A percentile compares a stretch with the other conserved stretches of the same genome.
phyloP scores from a whole-genome alignment of 2,329 filamentous ascomycete genomes.

The Nothopassalora personata region DNA sequence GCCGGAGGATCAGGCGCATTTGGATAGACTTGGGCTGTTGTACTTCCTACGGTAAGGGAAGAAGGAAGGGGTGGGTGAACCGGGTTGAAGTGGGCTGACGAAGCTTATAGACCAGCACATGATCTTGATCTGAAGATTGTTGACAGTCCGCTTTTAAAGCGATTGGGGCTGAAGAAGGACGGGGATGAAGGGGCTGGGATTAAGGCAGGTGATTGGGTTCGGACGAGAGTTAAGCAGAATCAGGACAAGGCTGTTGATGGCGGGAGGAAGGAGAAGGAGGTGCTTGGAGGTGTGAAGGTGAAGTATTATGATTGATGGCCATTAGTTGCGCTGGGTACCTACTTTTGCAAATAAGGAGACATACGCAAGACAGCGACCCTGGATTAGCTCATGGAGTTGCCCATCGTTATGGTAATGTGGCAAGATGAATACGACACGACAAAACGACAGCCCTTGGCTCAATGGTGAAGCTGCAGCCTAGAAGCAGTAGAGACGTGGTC shows the following conservation, averaged over 20 bases:
- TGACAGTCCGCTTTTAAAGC: constrained; percentile 25
- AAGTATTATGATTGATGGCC: constrained; percentile 27
- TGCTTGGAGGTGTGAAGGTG: constrained; percentile 30
- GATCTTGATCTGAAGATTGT: constrained; percentile 25
- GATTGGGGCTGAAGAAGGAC: constrained; percentile 21
- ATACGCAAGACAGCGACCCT: no score
- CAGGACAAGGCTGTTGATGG: constrained; percentile 21
- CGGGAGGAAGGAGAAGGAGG: constrained; percentile 24
- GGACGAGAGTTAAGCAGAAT: constrained; percentile 26
- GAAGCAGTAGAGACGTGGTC: no score
- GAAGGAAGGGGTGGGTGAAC: no score
- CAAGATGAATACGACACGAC: no score
- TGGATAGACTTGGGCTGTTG: constrained; percentile 41
- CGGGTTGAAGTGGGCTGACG: background rate
- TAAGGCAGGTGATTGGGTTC: constrained; percentile 28
- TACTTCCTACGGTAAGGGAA: constrained; percentile 35
- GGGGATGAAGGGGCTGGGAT: constrained; percentile 20
- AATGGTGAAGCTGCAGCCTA: no score
- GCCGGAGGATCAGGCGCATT: constrained; percentile 44
- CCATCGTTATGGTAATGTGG: no score
- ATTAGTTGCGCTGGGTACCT: no score
- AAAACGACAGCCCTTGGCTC: no score
- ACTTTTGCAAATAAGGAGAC: no score
- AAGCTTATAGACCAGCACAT: constrained; percentile 20
- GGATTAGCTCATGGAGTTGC: no score